Percentiles rank a stretch among this genome's conserved stretches.
These are phyloP conservation scores for Calonectria hongkongensis DNA, from an alignment of 2,329 filamentous ascomycete species.

Conservation along the genomic window DNA sequence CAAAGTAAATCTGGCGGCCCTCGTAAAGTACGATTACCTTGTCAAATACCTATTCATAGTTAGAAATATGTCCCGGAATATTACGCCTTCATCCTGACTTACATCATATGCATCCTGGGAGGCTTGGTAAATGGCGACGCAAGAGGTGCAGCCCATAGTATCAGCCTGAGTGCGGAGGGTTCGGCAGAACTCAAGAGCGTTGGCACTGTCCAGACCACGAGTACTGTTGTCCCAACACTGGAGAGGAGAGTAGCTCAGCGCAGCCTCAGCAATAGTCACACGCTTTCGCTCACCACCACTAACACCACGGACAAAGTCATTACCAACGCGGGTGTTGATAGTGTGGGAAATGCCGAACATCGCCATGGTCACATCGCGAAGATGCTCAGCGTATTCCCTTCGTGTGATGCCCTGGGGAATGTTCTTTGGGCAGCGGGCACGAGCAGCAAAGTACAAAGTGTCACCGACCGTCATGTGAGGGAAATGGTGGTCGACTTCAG, in stretches of 20 bases:
- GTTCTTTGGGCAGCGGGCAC: conserved; percentile 77
- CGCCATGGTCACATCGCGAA: conserved; percentile 81
- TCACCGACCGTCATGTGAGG: conserved; percentile 84
- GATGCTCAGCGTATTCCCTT: conserved; percentile 72
- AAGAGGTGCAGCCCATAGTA: conserved; percentile 73
- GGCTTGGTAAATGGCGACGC: conserved; percentile 80
- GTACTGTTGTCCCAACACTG: conserved; percentile 85
- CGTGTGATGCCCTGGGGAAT: conserved; percentile 73
- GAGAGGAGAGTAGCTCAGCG: conserved; percentile 62
- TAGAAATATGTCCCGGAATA: conserved; percentile 48
- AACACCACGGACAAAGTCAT: conserved; percentile 77
- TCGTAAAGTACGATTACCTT: conserved; percentile 82
- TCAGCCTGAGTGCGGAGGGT: conserved; percentile 76
- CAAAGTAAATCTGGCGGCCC: conserved; percentile 76
- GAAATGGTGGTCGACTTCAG: conserved; percentile 87
- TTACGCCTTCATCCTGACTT: conserved; percentile 43
- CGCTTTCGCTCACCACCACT: conserved; percentile 71
- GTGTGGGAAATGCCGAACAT: conserved; percentile 82
- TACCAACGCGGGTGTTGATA: conserved; percentile 79
- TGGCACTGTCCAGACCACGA: conserved; percentile 78
- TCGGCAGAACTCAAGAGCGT: conserved; percentile 79
- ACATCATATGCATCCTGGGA: conserved; percentile 59
- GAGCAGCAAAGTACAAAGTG: conserved; percentile 83
- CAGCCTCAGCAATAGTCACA: conserved; percentile 60
- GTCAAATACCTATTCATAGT: conserved; percentile 73